Percentiles rank a stretch among this genome's conserved stretches.
These are phyloP conservation scores for Eremomyces bilateralis DNA, from an alignment of 495 filamentous ascomycete species.

Conservation along the genomic window DNA sequence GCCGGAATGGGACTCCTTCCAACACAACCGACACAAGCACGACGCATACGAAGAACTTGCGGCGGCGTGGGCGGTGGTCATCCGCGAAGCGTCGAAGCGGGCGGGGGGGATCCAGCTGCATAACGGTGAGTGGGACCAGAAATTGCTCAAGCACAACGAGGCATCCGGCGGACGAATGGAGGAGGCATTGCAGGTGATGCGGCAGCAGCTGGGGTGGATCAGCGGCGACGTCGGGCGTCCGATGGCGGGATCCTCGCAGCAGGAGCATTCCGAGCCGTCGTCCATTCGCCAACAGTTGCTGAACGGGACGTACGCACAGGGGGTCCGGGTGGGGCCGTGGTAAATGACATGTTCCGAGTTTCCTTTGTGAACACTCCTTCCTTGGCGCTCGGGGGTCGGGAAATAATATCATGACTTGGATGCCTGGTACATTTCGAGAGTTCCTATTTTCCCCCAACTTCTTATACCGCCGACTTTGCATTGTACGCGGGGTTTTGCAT, in stretches of 20 bases:
- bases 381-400: too few species aligned
- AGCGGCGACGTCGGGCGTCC: constrained; percentile 28
- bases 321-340: constrained; percentile 54
- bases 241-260: constrained; percentile 13
- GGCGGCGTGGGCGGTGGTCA: constrained; percentile 79
- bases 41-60: constrained; percentile 91
- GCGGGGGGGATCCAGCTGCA: constrained; percentile 82
- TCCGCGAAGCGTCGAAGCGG: constrained; percentile 74
- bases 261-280: constrained; percentile 31
- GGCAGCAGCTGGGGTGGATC: constrained; percentile 57
- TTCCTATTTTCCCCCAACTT: too few species aligned
- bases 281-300: constrained; percentile 64
- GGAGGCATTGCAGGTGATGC: constrained; percentile 56
- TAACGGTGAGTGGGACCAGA: constrained; percentile 84
- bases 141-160: constrained; percentile 69
- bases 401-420: too few species aligned
- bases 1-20: constrained; percentile 65
- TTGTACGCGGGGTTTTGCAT: too few species aligned
- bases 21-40: constrained; percentile 77
- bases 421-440: too few species aligned
- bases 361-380: too few species aligned
- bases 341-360: too few species aligned
- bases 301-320: constrained; percentile 52
- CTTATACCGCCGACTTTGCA: too few species aligned
- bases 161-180: constrained; percentile 66